These are phyloP conservation scores for Colletotrichum chrysophilum DNA, from an alignment of 2,329 filamentous ascomycete species.

Conservation along the genomic window DNA sequence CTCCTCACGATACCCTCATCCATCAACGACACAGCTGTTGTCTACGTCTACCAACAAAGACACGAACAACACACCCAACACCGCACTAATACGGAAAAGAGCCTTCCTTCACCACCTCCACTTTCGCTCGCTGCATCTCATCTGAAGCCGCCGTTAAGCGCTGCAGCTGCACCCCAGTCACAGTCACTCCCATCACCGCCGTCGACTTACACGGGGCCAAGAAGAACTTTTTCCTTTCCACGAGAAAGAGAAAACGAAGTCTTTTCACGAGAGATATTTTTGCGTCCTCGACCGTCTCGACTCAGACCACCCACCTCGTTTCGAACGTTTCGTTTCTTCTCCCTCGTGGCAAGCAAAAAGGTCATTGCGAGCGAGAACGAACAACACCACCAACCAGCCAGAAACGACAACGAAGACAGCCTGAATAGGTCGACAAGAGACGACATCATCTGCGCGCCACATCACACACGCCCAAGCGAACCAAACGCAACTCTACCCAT, in stretches of 20 bases:
- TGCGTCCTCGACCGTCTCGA: background rate
- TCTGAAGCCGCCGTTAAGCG: background rate
- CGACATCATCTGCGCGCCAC: background rate
- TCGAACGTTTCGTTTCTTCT: background rate
- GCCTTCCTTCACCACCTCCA: background rate
- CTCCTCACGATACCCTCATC: conserved; percentile 4
- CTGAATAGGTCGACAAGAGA: background rate
- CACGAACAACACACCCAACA: background rate
- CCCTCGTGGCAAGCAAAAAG: background rate
- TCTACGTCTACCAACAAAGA: background rate
- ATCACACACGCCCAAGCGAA: background rate
- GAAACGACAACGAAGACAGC: background rate
- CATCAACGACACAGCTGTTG: background rate
- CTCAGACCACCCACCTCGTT: background rate
- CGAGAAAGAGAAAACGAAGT: background rate
- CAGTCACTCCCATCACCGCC: background rate
- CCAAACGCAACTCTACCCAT: background rate
- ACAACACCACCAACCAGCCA: background rate
- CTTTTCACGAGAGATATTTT: background rate
- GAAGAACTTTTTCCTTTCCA: background rate
- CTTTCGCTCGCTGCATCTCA: background rate
- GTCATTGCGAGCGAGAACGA: background rate
- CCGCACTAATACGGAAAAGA: background rate
- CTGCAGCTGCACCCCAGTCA: background rate
- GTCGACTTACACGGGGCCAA: background rate